Evolutionary conservation across 441 rosid genomes (phyloP).

Genomic region (Erodium moschatum): DNA sequence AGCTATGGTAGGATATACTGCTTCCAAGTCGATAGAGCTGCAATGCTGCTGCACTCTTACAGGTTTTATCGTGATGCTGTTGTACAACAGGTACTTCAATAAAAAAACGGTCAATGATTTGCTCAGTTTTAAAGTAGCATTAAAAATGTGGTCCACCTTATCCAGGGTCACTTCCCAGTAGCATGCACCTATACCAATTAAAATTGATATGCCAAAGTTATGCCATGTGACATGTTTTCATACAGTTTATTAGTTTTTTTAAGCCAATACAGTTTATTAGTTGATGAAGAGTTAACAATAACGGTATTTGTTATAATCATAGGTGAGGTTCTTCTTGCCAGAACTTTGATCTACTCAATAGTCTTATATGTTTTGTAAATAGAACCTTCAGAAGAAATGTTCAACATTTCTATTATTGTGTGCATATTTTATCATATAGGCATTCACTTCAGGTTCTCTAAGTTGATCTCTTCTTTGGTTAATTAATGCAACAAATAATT

Average conservation of each 20-base stretch:
- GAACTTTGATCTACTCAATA: background rate
- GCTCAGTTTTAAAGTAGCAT: background rate
- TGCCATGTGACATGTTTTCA: background rate
- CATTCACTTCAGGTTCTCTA: background rate
- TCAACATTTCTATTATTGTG: background rate
- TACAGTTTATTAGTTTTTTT: too few species aligned
- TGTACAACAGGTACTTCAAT: conserved; percentile 58
- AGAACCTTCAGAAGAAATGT: background rate
- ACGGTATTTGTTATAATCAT: background rate
- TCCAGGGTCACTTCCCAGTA: background rate
- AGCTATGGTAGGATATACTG: conserved; percentile 98
- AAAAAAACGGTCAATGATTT: background rate
- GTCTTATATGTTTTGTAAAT: background rate
- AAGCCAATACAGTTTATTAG: background rate
- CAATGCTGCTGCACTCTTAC: conserved; percentile 81
- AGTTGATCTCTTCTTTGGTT: background rate
- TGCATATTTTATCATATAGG: background rate
- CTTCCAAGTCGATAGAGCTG: conserved; percentile 91
- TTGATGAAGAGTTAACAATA: background rate
- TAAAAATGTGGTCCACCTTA: background rate
- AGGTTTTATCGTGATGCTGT: conserved; percentile 96
- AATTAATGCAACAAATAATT: background rate
- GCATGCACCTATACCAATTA: background rate
- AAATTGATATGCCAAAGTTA: background rate
- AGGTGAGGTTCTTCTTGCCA: background rate